phyloP scores from a whole-genome alignment of 73 alveolate genomes.

The Paramecium primaurelia region DNA sequence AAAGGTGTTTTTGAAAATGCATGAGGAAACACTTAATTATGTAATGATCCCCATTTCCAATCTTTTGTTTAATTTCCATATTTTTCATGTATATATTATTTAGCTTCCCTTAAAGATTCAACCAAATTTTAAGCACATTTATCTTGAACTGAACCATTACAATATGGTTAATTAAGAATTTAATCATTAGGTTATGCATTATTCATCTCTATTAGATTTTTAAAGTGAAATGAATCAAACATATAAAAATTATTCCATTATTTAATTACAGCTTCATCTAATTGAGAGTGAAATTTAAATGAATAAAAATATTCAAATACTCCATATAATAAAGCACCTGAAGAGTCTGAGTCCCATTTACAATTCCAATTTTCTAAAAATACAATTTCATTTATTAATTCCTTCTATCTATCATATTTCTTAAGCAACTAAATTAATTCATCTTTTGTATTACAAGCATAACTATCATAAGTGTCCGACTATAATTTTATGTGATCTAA shows the following conservation, averaged over 20 bases:
- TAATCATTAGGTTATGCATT: not conserved
- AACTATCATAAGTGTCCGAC: conserved; percentile 31
- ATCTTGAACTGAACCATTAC: not conserved
- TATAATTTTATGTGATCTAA: not conserved
- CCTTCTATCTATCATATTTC: not conserved
- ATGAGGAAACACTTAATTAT: conserved; percentile 42
- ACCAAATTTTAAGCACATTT: conserved; percentile 45
- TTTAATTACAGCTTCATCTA: not conserved
- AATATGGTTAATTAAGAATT: not conserved
- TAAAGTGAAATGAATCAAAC: conserved; percentile 21
- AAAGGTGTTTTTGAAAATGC: not conserved
- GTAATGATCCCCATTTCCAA: conserved; percentile 56
- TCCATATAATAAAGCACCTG: conserved; percentile 39
- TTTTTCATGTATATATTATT: not conserved
- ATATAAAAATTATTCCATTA: conserved; percentile 19
- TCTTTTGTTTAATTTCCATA: conserved; percentile 1
- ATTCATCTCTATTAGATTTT: not conserved
- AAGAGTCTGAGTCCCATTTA: not conserved
- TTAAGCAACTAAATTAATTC: not conserved
- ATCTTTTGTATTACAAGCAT: not conserved
- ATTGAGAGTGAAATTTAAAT: not conserved
- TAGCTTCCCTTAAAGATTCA: conserved; percentile 38
- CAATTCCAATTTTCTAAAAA: conserved; percentile 39
- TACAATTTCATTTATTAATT: not conserved
- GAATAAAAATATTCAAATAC: conserved; percentile 20